These are phyloP conservation scores for Dactylellina parvicollis DNA, from an alignment of 2,329 filamentous ascomycete genomes.

Conservation along the genomic window DNA sequence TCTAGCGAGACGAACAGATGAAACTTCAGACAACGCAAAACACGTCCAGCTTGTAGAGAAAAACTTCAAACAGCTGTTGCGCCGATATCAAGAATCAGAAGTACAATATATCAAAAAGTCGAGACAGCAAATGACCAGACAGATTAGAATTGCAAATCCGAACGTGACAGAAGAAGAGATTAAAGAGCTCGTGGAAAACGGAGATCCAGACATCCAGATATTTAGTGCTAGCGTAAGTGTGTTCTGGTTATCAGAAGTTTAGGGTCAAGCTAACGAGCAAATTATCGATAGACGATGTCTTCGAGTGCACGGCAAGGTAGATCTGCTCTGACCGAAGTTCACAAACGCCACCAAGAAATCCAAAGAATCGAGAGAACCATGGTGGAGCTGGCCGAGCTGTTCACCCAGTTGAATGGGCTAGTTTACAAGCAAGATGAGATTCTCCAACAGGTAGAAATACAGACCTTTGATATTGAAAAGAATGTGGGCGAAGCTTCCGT, in stretches of 20 bases:
- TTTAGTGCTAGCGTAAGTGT: slow-evolving; percentile 80
- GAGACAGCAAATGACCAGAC: slow-evolving; percentile 79
- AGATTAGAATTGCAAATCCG: slow-evolving; percentile 83
- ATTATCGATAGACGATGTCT: slow-evolving; percentile 7
- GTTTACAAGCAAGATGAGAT: slow-evolving; percentile 77
- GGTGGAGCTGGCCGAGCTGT: slow-evolving; percentile 74
- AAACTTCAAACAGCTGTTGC: slow-evolving; percentile 80
- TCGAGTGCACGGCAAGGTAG: slow-evolving; percentile 64
- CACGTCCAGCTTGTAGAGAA: slow-evolving; percentile 85
- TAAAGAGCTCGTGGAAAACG: slow-evolving; percentile 75
- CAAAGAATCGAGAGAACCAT: slow-evolving; percentile 81
- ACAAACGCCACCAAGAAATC: slow-evolving; percentile 83
- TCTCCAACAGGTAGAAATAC: slow-evolving; percentile 71
- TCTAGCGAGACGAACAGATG: slow-evolving; percentile 83
- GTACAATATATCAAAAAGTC: slow-evolving; percentile 75
- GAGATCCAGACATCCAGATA: slow-evolving; percentile 74
- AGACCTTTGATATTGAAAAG: slow-evolving; percentile 72
- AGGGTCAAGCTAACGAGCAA: not conserved
- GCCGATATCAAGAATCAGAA: slow-evolving; percentile 77
- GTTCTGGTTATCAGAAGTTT: slow-evolving; percentile 66
- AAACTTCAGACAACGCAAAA: slow-evolving; percentile 76
- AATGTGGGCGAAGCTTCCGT: slow-evolving; percentile 75
- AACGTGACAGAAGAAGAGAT: slow-evolving; percentile 80
- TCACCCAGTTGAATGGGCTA: slow-evolving; percentile 77
- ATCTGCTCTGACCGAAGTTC: slow-evolving; percentile 79